A percentile compares a stretch with the other conserved stretches of the same genome.
These are phyloP conservation scores for Carex kokanica DNA, from an alignment of 176 grass and related monocot species.

Conservation along the genomic window DNA sequence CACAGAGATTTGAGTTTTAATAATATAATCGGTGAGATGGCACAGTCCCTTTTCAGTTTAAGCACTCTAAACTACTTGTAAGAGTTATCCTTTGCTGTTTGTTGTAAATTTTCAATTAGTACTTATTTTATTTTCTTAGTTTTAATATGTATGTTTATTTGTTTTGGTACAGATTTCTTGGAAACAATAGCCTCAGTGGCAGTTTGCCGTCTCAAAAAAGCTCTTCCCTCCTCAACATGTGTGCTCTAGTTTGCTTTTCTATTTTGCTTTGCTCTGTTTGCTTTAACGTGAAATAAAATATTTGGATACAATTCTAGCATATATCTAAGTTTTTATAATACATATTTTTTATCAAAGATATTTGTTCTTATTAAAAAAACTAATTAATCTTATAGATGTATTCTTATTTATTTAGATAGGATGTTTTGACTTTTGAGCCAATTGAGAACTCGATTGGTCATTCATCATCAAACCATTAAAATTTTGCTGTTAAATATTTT, in stretches of 20 bases:
- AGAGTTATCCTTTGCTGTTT: constrained; percentile 20
- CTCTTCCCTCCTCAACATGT: constrained; percentile 46
- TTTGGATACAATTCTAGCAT: not conserved
- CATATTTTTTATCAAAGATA: not conserved
- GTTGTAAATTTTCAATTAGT: not conserved
- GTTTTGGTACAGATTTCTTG: constrained; percentile 58
- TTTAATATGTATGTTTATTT: not conserved
- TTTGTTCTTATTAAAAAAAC: not conserved
- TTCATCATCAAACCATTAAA: too few relatives aligned
- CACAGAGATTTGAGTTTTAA: constrained; percentile 90
- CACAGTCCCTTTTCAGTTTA: constrained; percentile 46
- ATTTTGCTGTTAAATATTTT: too few relatives aligned
- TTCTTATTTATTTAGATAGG: not conserved
- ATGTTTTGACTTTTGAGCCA: not conserved
- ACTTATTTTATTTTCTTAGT: not conserved
- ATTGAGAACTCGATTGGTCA: not conserved
- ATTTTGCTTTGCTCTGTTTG: not conserved
- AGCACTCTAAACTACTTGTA: constrained; percentile 47
- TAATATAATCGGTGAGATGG: constrained; percentile 65
- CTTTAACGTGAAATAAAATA: not conserved
- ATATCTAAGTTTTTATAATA: not conserved
- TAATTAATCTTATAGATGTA: not conserved
- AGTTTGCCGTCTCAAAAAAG: constrained; percentile 54
- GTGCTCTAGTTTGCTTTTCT: constrained; percentile 22
- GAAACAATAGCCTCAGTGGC: constrained; percentile 75